These are phyloP conservation scores for Aureobasidium sp. DNA, from an alignment of 2,329 filamentous ascomycete species.

Conservation along the genomic window DNA sequence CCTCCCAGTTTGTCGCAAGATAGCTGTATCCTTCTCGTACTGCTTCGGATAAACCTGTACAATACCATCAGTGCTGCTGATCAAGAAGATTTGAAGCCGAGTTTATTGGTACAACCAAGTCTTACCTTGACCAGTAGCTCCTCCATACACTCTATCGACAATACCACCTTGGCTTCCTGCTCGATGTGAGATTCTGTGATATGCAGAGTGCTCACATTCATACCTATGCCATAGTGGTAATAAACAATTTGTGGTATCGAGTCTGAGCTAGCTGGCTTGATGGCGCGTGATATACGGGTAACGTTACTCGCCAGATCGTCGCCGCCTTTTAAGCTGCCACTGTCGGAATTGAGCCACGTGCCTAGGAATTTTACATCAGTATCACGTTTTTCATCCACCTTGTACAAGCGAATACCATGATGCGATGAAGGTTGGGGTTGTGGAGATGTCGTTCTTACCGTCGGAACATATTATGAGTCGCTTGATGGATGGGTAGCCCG, in stretches of 20 bases:
- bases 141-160: slow-evolving; percentile 35
- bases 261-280: slow-evolving; percentile 41
- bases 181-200: background rate
- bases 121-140: slow-evolving; percentile 34
- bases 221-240: slow-evolving; percentile 44
- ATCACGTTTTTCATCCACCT: background rate
- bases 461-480: slow-evolving; percentile 37
- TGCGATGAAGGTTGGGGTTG: background rate
- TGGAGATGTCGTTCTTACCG: slow-evolving; percentile 25
- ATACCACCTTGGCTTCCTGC: slow-evolving; percentile 29
- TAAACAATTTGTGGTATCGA: slow-evolving; percentile 46
- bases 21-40: slow-evolving; percentile 46
- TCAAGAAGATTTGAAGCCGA: too few species aligned
- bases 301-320: slow-evolving; percentile 43
- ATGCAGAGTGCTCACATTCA: slow-evolving; percentile 22
- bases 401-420: too few species aligned
- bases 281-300: slow-evolving; percentile 43
- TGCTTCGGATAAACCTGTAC: slow-evolving; percentile 38
- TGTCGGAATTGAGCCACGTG: slow-evolving; percentile 46
- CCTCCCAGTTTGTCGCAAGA: slow-evolving; percentile 47
- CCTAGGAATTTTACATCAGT: slow-evolving; percentile 20
- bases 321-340: slow-evolving; percentile 38
- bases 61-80: background rate
- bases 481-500: slow-evolving; percentile 15
- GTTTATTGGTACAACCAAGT: background rate